Evolutionary conservation across 768 basidiomycete species (phyloP).

Genomic region (Chiua virens): DNA sequence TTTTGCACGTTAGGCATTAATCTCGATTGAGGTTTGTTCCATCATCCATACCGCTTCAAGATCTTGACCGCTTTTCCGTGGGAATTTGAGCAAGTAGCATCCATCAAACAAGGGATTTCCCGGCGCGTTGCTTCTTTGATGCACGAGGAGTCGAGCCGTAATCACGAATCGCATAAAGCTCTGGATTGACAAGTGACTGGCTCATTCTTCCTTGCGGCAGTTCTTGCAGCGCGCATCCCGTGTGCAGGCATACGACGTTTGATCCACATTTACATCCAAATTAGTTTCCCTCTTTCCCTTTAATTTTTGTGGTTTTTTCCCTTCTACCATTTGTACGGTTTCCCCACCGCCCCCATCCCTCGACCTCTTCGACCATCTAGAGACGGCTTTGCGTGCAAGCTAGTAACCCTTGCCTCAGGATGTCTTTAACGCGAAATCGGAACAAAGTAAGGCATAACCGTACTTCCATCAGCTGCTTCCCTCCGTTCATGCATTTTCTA

Average conservation of each 20-base stretch:
- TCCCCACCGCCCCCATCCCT: neutral
- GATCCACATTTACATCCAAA: slow-evolving; percentile 9
- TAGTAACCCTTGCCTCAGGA: neutral
- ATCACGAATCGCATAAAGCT: slow-evolving; percentile 24
- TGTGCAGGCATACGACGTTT: slow-evolving; percentile 24
- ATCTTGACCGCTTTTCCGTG: slow-evolving; percentile 1
- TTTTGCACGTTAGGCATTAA: neutral
- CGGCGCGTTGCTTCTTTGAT: slow-evolving; percentile 25
- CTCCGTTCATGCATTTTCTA: neutral
- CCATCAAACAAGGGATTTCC: slow-evolving; percentile 22
- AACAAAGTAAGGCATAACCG: slow-evolving; percentile 18
- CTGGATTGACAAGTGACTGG: slow-evolving; percentile 2
- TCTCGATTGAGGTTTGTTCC: neutral
- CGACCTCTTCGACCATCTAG: neutral
- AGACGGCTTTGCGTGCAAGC: neutral
- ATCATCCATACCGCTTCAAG: neutral
- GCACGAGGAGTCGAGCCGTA: slow-evolving; percentile 14
- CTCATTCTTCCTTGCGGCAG: slow-evolving; percentile 5
- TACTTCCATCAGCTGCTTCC: neutral
- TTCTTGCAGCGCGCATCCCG: slow-evolving; percentile 12
- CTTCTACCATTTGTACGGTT: neutral
- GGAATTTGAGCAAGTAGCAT: slow-evolving; percentile 7
- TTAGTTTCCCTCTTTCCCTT: neutral
- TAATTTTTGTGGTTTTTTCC: neutral
- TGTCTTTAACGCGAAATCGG: slow-evolving; percentile 19